Evolutionary conservation across 768 basidiomycete species (phyloP).

Genomic region (Cantharellus anzutake): DNA sequence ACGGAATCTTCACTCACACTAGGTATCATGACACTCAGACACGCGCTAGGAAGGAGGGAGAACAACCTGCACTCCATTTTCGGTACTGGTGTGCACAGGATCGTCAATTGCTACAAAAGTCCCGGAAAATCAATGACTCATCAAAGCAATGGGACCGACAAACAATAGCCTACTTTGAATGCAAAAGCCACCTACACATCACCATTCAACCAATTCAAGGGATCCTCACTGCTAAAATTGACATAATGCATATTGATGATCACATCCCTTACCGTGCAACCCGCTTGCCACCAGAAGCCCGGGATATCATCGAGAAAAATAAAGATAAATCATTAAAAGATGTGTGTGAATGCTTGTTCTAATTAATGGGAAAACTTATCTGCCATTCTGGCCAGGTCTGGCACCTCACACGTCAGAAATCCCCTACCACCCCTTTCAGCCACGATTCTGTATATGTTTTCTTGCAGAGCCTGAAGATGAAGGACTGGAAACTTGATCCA

Average conservation of each 20-base stretch:
- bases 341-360: neutral
- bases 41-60: neutral
- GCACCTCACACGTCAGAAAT: neutral
- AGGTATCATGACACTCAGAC: neutral
- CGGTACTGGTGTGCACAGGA: neutral
- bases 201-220: neutral
- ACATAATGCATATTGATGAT: neutral
- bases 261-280: neutral
- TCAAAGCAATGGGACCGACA: neutral
- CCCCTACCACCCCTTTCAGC: conserved; percentile 5
- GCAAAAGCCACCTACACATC: neutral
- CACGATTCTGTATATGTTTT: conserved; percentile 12
- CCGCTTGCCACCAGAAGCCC: neutral
- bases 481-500: conserved; percentile 13
- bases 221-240: neutral
- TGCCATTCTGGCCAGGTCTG: neutral
- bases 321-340: neutral
- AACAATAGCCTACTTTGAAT: neutral
- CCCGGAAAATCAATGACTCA: neutral
- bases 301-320: neutral
- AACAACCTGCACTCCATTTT: neutral
- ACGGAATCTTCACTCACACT: neutral
- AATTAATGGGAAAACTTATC: too few relatives aligned
- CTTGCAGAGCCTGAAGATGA: conserved; percentile 10
- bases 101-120: neutral